Percentiles rank a stretch among this genome's conserved stretches.
These are phyloP conservation scores for Pythium apleroticum DNA, from an alignment of 352 stramenopile genomes.

Conservation along the genomic window DNA sequence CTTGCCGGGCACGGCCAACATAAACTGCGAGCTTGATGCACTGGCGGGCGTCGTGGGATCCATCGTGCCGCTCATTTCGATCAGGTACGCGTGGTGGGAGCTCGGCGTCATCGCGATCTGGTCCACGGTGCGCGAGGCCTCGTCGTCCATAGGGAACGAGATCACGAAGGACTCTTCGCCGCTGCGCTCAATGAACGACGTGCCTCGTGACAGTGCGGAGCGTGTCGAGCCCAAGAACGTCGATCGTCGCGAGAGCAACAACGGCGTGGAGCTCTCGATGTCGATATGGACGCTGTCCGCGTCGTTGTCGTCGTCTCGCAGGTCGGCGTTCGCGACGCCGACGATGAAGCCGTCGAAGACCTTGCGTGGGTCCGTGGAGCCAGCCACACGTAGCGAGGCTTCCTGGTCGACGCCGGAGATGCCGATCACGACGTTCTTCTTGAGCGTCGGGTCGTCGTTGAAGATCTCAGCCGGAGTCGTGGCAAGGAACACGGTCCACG, in stretches of 20 bases:
- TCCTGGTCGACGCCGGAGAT: slow-evolving; percentile 62
- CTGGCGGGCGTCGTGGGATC: slow-evolving; percentile 45
- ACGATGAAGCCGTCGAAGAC: slow-evolving; percentile 77
- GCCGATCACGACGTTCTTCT: slow-evolving; percentile 78
- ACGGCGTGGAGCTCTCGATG: slow-evolving; percentile 29
- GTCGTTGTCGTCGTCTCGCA: slow-evolving; percentile 27
- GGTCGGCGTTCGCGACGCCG: slow-evolving; percentile 58
- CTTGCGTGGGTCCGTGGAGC: slow-evolving; percentile 47
- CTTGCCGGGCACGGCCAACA: slow-evolving; percentile 65
- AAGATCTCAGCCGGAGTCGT: slow-evolving; percentile 44
- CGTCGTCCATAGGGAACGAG: slow-evolving; percentile 74
- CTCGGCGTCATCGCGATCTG: slow-evolving; percentile 44
- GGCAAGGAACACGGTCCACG: slow-evolving; percentile 78
- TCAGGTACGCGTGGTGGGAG: slow-evolving; percentile 61
- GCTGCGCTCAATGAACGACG: slow-evolving; percentile 28
- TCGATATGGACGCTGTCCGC: slow-evolving; percentile 30
- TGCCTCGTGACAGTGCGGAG: slow-evolving; percentile 41
- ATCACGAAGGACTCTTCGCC: slow-evolving; percentile 55
- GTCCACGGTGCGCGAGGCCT: slow-evolving; percentile 55
- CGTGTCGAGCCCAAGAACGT: slow-evolving; percentile 49
- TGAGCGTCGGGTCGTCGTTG: slow-evolving; percentile 40
- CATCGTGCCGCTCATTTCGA: slow-evolving; percentile 55
- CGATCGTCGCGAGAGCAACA: slow-evolving; percentile 42
- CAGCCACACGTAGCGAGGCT: slow-evolving; percentile 61
- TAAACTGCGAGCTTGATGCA: slow-evolving; percentile 50